Base-by-base conservation (phyloP, 2,329 filamentous ascomycete genomes). In the Aquanectria penicillioides region DNA sequence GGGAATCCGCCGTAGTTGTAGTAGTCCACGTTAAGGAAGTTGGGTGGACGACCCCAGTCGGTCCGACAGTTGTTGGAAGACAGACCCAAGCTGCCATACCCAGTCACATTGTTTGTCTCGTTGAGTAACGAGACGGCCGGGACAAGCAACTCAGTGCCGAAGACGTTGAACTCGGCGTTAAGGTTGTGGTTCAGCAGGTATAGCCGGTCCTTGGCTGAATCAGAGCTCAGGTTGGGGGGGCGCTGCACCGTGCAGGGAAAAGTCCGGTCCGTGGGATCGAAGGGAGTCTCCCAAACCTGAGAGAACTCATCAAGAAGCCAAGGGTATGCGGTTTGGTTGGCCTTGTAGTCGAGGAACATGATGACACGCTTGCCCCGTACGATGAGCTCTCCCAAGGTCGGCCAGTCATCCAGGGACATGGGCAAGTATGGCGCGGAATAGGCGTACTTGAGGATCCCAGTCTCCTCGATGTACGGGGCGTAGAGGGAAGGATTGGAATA, bases 141-240 rank as follows among this genome's bases (percentile, higher is more conserved):
- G 11, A 95, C 88, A 7, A 93, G 78, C 40, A 95, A 73, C 17
- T 82, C 79, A 13, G 84, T 72, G 25, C 86, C 86, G 3, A 88
- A 85, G 29, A 96, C 76, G 50, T 84, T 84, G 61, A 97, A 85
- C 65, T 93, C 83, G 58, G 89, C 83, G 74, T 97, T 97, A 57
- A 97, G 83, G 73, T 97, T 97, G 79, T 97, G 94, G 76, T 97
- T 97, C 69, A 90, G 85, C 71, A 97, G 83, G 73, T 94, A 96
- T 76, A 97, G 82, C 37, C 88, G 83, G 25, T 88, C 80, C 57
- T 80, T 78, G 1, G 86, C 84, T 0, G 85, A 83, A 2, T 82
- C 76, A 0, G 73, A 70, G 3, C 78, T 69, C 56, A 96, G 78
- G 37, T 85, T 79, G 0, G 92, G 92, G 1, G 94, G 93, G 0